A percentile compares a stretch with the other conserved stretches of the same genome.
Evolutionary conservation across 805 yeast species (phyloP).

Genomic region (Spathaspora passalidarum): DNA sequence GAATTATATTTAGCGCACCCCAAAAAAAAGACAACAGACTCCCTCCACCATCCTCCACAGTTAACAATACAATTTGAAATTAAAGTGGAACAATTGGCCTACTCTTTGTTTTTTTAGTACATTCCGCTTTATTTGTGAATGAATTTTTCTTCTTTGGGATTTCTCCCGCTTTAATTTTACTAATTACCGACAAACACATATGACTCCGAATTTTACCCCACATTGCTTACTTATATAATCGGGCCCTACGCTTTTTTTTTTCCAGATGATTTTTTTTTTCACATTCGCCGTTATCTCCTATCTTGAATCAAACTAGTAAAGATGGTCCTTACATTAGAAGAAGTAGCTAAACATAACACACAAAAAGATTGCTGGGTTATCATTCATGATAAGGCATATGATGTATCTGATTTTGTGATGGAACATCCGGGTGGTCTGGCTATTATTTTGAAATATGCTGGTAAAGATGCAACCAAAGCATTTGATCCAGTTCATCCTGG

Average conservation of each 20-base stretch:
- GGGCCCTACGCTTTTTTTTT: background rate
- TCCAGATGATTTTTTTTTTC: background rate
- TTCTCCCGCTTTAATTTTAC: background rate
- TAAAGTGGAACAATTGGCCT: background rate
- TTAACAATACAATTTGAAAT: background rate
- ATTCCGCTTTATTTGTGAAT: no score
- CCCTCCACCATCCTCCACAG: background rate
- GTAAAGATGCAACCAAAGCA: conserved; percentile 64
- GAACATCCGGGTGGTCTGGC: conserved; percentile 63
- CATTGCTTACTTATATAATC: background rate
- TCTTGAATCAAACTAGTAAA: background rate
- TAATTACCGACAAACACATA: background rate
- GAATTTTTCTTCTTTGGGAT: no score
- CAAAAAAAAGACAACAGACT: background rate
- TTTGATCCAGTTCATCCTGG: conserved; percentile 90
- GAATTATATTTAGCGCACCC: background rate
- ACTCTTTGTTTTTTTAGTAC: background rate
- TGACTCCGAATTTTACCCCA: background rate
- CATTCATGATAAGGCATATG: conserved; percentile 74
- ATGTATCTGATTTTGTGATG: conserved; percentile 60
- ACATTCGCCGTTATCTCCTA: background rate
- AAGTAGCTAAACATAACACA: conserved; percentile 46
- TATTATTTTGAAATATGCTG: conserved; percentile 51
- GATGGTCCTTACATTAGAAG: conserved; percentile 22
- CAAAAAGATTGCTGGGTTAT: conserved; percentile 80